A percentile compares a stretch with the other conserved stretches of the same genome.
These are phyloP conservation scores for Fraxinus paxiana DNA, from an alignment of 305 asterid species.

Conservation along the genomic window DNA sequence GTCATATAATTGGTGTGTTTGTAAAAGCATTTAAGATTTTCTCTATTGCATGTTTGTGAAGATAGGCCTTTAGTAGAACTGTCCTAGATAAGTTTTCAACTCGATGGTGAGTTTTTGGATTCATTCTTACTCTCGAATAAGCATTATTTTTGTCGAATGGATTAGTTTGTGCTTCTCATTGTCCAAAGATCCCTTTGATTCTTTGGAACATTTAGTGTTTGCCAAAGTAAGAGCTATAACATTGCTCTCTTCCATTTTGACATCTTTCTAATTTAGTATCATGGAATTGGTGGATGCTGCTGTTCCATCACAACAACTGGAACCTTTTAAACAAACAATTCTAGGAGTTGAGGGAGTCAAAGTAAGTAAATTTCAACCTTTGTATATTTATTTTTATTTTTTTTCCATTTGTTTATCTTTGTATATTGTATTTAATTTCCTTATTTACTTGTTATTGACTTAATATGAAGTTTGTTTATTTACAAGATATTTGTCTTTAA, in stretches of 20 bases:
- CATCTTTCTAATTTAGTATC: constrained; percentile 40
- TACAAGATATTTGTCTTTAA: neutral
- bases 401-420: neutral
- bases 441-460: neutral
- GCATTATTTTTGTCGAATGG: neutral
- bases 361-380: constrained; percentile 45
- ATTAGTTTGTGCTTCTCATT: neutral
- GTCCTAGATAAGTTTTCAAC: constrained; percentile 1
- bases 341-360: constrained; percentile 85
- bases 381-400: constrained; percentile 2
- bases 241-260: constrained; percentile 18
- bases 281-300: constrained; percentile 99
- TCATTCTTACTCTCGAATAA: constrained; percentile 4
- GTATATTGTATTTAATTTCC: neutral
- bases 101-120: neutral
- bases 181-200: neutral
- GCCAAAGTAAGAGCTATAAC: constrained; percentile 14
- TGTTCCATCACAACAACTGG: constrained; percentile 59
- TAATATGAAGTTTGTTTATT: neutral
- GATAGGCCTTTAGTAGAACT: neutral
- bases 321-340: constrained; percentile 65
- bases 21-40: neutral
- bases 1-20: neutral
- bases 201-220: neutral
- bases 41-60: neutral